Base-by-base conservation (phyloP, 495 filamentous ascomycete species). In the Schizothecium vesticola region DNA sequence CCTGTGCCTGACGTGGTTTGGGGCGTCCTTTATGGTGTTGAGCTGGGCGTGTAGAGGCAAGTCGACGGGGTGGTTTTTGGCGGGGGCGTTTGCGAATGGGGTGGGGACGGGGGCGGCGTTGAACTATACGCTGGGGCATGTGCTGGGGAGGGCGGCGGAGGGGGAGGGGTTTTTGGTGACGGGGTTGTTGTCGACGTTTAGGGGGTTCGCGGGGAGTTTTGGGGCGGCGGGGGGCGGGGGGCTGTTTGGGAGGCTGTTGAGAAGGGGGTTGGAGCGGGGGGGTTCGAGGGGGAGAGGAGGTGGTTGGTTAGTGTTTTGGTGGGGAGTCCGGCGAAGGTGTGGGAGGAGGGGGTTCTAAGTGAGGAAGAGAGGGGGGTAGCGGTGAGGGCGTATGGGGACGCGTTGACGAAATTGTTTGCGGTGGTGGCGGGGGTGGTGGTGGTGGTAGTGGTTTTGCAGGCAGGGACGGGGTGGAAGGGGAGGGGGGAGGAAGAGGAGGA, bases 221-320 rank as follows among this genome's bases (percentile, higher is more conserved):
- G 91, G 91, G 1, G 89, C 88, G 16, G 88, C 90, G 0, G 89
- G 92, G 22, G 91, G 91, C 8, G 91, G 91, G 1, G 91, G 91
- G 0, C 81, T 92, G 31, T 94, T 93, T 73, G 79, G 82, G 11
- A 84, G 91, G 3, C 79, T 85, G 8, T 73, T 93, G 56, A 82
- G 85, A n/a, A 72, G 62, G 1, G 75, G 80, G 1, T 77, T 94
- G 0, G 81, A 84, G 36, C 75, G 0, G 88, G 89, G 0, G 88
- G 89, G 0, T 92, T 93, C 70, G 25, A 55, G 12, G 63, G 88
- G 28, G 73, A 74, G 24, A 77, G 84, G 16, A 79, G 83, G 25
- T 83, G 87, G 24, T 76, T 93, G 19, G 82, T 93, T 11, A 81
- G 82, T 10, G 84, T 82, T 57, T 76, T 94, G 56, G 80, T 92